Percentiles rank a stretch among this genome's conserved stretches.
phyloP scores from a whole-genome alignment of 2,329 filamentous ascomycete genomes.

The Aureobasidium lini region DNA sequence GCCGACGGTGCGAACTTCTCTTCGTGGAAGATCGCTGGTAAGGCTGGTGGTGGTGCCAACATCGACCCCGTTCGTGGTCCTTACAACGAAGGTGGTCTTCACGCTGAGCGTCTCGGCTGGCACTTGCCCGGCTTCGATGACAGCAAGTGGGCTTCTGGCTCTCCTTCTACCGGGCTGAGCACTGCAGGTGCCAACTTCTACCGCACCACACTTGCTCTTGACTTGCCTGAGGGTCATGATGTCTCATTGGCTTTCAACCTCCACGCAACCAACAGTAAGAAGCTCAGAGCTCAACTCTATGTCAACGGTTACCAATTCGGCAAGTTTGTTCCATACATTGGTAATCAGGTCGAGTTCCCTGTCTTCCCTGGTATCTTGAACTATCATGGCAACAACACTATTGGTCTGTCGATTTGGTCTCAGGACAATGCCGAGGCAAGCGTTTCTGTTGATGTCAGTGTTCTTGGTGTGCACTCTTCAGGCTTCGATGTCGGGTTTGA shows the following conservation, averaged over 20 bases:
- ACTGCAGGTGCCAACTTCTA: constrained; percentile 51
- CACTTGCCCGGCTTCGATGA: constrained; percentile 50
- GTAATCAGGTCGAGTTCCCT: constrained; percentile 54
- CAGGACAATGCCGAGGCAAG: constrained; percentile 46
- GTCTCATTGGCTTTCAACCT: constrained; percentile 51
- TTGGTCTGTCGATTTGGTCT: constrained; percentile 55
- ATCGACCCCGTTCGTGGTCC: constrained; percentile 51
- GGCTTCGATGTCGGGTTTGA: constrained; percentile 32
- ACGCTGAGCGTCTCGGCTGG: constrained; percentile 51
- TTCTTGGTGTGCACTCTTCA: constrained; percentile 45
- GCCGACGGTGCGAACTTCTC: constrained; percentile 41
- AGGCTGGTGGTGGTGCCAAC: constrained; percentile 44
- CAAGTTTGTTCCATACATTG: constrained; percentile 52
- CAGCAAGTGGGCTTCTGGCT: constrained; percentile 32
- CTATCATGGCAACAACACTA: constrained; percentile 51
- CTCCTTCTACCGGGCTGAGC: constrained; percentile 27
- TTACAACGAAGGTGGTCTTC: constrained; percentile 52
- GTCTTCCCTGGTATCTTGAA: constrained; percentile 53
- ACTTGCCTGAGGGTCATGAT: constrained; percentile 46
- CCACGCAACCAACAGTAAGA: constrained; percentile 36
- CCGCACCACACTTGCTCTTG: constrained; percentile 44
- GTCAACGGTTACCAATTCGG: constrained; percentile 58
- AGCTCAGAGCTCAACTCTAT: constrained; percentile 51
- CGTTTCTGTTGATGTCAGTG: constrained; percentile 36
- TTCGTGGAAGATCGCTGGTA: constrained; percentile 53